Evolutionary conservation across 2,329 filamentous ascomycete genomes (phyloP).

Genomic region (Pseudocercospora ulei): DNA sequence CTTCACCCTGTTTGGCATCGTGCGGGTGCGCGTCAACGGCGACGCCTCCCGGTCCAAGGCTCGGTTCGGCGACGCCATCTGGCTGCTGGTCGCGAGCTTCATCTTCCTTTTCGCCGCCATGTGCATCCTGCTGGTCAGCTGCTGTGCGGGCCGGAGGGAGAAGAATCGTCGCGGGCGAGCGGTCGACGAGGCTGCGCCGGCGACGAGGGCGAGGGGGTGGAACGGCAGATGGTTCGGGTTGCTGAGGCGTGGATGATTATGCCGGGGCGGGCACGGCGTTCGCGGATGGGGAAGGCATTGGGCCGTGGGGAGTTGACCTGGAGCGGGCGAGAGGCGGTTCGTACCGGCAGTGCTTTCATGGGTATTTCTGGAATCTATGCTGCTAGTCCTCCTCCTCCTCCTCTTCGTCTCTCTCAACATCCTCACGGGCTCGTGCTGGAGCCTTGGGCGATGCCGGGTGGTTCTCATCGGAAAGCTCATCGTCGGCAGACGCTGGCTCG

Average conservation of each 20-base stretch:
- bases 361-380: background rate
- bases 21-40: slow-evolving; percentile 47
- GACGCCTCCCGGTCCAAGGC: slow-evolving; percentile 39
- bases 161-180: slow-evolving; percentile 16
- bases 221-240: slow-evolving; percentile 1
- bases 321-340: no score
- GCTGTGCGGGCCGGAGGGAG: slow-evolving; percentile 23
- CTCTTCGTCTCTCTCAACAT: slow-evolving; percentile 25
- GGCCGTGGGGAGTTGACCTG: no score
- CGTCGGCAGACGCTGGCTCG: slow-evolving; percentile 25
- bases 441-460: slow-evolving; percentile 5
- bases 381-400: slow-evolving; percentile 29
- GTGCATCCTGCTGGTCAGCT: slow-evolving; percentile 50
- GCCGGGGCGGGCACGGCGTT: no score
- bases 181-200: background rate
- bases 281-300: no score
- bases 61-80: slow-evolving; percentile 48
- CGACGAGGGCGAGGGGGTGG: background rate
- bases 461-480: slow-evolving; percentile 22
- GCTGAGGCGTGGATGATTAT: background rate
- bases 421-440: slow-evolving; percentile 11
- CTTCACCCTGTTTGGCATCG: slow-evolving; percentile 49
- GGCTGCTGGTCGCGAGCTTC: slow-evolving; percentile 51
- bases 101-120: slow-evolving; percentile 49
- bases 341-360: no score